Conservation (phyloP, 148 eudicot genomes). For the Cornus controversa region DNA sequence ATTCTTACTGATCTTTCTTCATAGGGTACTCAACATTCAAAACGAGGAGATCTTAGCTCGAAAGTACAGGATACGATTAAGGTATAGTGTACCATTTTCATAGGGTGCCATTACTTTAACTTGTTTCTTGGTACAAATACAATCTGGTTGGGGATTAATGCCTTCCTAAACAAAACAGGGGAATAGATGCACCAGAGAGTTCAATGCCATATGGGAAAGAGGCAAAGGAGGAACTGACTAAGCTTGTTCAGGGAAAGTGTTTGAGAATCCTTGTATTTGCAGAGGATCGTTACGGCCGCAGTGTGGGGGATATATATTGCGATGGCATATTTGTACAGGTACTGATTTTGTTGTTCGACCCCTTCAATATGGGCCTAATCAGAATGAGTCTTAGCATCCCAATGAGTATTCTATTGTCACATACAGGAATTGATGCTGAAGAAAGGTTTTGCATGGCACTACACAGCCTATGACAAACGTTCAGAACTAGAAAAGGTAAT, state of each 20-base stretch:
- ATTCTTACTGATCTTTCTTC: not conserved
- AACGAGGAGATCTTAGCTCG: slow-evolving; percentile 73
- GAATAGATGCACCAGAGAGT: slow-evolving; percentile 95
- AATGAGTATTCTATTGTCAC: not conserved
- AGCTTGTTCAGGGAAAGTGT: slow-evolving; percentile 65
- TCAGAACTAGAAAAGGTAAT: slow-evolving; percentile 66
- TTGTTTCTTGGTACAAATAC: not conserved
- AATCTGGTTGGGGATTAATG: not conserved
- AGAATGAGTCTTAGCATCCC: not conserved
- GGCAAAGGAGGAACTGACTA: slow-evolving; percentile 72
- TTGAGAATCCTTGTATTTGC: slow-evolving; percentile 60
- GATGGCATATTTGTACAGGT: slow-evolving; percentile 92
- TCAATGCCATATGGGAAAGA: slow-evolving; percentile 88
- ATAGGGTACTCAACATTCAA: slow-evolving; percentile 59
- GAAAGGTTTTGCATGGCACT: slow-evolving; percentile 97
- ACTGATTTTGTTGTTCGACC: not conserved
- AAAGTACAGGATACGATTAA: slow-evolving; percentile 82
- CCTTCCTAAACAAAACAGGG: slow-evolving; percentile 39
- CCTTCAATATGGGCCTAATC: not conserved
- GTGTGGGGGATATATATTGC: slow-evolving; percentile 90
- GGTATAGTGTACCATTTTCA: slow-evolving; percentile 39
- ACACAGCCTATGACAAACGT: slow-evolving; percentile 73
- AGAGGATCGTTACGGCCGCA: slow-evolving; percentile 72
- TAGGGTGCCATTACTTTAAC: not conserved
- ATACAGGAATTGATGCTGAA: slow-evolving; percentile 78